Percentiles rank a stretch among this genome's conserved stretches.
These are phyloP conservation scores for Naegleria gruberi DNA, from an alignment of 208 protist genomes.

Conservation along the genomic window DNA sequence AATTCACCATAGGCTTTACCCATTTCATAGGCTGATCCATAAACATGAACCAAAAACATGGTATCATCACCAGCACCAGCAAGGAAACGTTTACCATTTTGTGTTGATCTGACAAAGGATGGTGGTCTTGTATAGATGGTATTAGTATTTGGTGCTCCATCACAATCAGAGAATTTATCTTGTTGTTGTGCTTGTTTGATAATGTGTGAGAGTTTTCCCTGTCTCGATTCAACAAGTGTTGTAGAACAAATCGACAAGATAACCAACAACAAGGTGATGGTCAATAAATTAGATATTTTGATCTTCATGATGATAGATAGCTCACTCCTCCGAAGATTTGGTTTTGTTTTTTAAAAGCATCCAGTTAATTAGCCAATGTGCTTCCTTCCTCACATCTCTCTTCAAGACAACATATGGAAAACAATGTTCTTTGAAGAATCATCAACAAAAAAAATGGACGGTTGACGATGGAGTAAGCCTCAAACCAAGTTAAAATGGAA, in stretches of 20 bases:
- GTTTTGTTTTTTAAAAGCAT: too few relatives aligned
- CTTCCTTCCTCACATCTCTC: too few relatives aligned
- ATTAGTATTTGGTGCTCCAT: slow-evolving; percentile 19
- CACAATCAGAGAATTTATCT: slow-evolving; percentile 8
- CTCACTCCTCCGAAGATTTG: too few relatives aligned
- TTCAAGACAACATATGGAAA: too few relatives aligned
- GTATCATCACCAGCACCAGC: slow-evolving; percentile 21
- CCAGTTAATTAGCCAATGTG: too few relatives aligned
- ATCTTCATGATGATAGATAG: too few relatives aligned
- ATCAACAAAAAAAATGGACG: too few relatives aligned
- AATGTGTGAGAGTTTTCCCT: too few relatives aligned
- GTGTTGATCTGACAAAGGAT: slow-evolving; percentile 20
- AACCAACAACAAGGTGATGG: background rate
- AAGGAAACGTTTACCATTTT: slow-evolving; percentile 37
- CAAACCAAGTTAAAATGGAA: too few relatives aligned
- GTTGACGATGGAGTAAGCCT: too few relatives aligned
- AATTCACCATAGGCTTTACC: slow-evolving; percentile 34
- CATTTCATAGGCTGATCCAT: slow-evolving; percentile 26
- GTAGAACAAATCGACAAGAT: background rate
- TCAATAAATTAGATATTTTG: background rate
- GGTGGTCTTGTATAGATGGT: slow-evolving; percentile 24
- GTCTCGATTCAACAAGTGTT: background rate
- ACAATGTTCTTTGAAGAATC: too few relatives aligned
- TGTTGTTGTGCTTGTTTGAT: too few relatives aligned
- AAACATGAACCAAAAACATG: slow-evolving; percentile 34